These are phyloP conservation scores for Pseudozyma flocculosa DNA, from an alignment of 1,284 basidiomycete genomes.

Conservation along the genomic window DNA sequence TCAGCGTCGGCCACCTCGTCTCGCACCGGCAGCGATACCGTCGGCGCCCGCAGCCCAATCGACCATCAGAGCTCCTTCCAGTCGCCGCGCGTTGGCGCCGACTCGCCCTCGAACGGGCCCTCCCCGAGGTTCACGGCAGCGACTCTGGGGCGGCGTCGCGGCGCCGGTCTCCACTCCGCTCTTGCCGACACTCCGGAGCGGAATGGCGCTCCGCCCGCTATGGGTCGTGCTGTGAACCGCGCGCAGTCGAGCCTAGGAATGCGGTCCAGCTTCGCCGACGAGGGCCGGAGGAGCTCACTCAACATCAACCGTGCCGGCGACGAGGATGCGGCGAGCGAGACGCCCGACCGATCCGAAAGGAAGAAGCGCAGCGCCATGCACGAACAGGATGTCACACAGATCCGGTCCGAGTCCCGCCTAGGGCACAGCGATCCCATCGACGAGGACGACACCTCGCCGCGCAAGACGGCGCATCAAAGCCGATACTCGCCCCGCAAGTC, in stretches of 20 bases:
- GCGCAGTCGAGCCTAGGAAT: neutral
- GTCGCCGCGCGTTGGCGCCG: neutral
- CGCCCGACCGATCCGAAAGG: constrained; percentile 2
- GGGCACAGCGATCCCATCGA: constrained; percentile 12
- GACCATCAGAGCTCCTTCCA: constrained; percentile 11
- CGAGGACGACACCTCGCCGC: constrained; percentile 5
- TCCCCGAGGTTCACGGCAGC: neutral
- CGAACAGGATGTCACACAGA: constrained; percentile 36
- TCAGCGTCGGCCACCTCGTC: constrained; percentile 24
- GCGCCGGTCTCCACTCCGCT: neutral
- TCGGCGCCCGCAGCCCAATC: constrained; percentile 17
- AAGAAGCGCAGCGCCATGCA: constrained; percentile 33
- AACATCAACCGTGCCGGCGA: neutral
- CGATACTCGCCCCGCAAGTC: constrained; percentile 36
- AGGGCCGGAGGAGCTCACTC: neutral
- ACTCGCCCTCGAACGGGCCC: neutral
- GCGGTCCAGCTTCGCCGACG: neutral
- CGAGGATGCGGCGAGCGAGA: neutral
- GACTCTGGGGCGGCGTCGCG: neutral
- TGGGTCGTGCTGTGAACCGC: neutral
- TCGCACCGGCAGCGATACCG: constrained; percentile 21
- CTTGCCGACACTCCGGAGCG: neutral
- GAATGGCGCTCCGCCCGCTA: neutral
- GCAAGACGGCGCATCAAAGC: constrained; percentile 6
- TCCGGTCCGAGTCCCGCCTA: constrained; percentile 37